Conservation (phyloP, 192 early-diverging fungal genomes). For the Radiomyces spectabilis region DNA sequence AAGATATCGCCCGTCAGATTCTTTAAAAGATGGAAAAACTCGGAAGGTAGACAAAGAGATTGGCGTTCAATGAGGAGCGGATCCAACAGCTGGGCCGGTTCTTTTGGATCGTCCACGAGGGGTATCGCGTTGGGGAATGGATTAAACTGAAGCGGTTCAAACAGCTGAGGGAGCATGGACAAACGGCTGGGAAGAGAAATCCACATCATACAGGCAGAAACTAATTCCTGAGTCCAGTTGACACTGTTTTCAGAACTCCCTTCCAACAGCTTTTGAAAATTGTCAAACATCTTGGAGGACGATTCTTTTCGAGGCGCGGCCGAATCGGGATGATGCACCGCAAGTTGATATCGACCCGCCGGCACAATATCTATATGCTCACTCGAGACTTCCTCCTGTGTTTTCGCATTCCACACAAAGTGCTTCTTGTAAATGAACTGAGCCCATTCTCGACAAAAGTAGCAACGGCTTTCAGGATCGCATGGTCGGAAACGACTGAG, state of each 20-base stretch:
- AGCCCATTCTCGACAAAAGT: constrained; percentile 79
- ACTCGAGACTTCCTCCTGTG: constrained; percentile 19
- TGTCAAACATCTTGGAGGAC: constrained; percentile 11
- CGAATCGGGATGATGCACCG: background rate
- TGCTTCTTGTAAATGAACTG: constrained; percentile 69
- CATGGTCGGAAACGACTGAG: constrained; percentile 63
- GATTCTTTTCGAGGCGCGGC: constrained; percentile 5
- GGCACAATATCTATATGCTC: background rate
- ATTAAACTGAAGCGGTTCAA: constrained; percentile 42
- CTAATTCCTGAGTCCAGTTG: background rate
- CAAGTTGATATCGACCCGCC: constrained; percentile 13
- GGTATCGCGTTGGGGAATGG: constrained; percentile 29
- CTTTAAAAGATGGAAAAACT: constrained; percentile 58
- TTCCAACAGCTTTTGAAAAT: constrained; percentile 11
- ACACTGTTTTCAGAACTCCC: background rate
- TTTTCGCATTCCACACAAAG: constrained; percentile 30
- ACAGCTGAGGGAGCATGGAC: constrained; percentile 36
- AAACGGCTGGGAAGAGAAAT: constrained; percentile 36
- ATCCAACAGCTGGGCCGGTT: constrained; percentile 59
- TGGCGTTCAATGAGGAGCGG: constrained; percentile 59
- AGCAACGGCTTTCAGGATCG: constrained; percentile 58
- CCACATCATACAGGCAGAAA: constrained; percentile 25
- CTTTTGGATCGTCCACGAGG: constrained; percentile 47
- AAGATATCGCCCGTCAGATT: constrained; percentile 56
- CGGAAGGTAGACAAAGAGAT: constrained; percentile 51